Percentiles rank a stretch among this genome's conserved stretches.
Conservation (phyloP, 108 stramenopile species). For the Pseudonitzschia multiseries region DNA sequence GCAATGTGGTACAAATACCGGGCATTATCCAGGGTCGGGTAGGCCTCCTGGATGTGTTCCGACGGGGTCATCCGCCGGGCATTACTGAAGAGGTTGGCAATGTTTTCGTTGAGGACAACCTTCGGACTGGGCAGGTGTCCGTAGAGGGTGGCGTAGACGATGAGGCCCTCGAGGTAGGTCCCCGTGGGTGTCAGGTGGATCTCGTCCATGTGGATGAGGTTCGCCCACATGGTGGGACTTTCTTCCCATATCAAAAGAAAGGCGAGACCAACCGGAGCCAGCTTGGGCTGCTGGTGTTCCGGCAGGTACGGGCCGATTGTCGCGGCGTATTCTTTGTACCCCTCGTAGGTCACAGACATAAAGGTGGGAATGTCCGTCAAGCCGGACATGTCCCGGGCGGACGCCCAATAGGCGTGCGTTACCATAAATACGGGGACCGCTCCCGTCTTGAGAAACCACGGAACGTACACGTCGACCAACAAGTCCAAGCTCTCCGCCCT, state of each 20-base stretch:
- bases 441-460: slow-evolving; percentile 31
- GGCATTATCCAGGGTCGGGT: slow-evolving; percentile 31
- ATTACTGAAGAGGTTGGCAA: slow-evolving; percentile 25
- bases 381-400: slow-evolving; percentile 41
- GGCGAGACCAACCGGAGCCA: slow-evolving; percentile 55
- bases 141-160: slow-evolving; percentile 45
- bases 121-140: slow-evolving; percentile 32
- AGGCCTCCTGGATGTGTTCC: slow-evolving; percentile 29
- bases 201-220: slow-evolving; percentile 47
- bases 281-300: slow-evolving; percentile 24
- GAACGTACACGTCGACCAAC: slow-evolving; percentile 31
- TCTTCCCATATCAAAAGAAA: slow-evolving; percentile 51
- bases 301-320: slow-evolving; percentile 26
- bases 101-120: slow-evolving; percentile 4
- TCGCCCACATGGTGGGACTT: slow-evolving; percentile 34
- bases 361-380: slow-evolving; percentile 46
- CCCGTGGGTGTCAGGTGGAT: slow-evolving; percentile 47
- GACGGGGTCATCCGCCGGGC: slow-evolving; percentile 44
- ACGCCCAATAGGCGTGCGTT: slow-evolving; percentile 37
- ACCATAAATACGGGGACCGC: slow-evolving; percentile 42
- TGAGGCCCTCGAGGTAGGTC: slow-evolving; percentile 40
- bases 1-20: slow-evolving; percentile 49
- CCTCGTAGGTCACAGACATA: slow-evolving; percentile 43
- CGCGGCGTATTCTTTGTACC: slow-evolving; percentile 42
- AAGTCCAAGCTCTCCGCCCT: slow-evolving; percentile 27